Evolutionary conservation across 2,329 filamentous ascomycete genomes (phyloP), one percentile per base, ranked within the genome.

Genomic region (Exophiala calicioides): DNA sequence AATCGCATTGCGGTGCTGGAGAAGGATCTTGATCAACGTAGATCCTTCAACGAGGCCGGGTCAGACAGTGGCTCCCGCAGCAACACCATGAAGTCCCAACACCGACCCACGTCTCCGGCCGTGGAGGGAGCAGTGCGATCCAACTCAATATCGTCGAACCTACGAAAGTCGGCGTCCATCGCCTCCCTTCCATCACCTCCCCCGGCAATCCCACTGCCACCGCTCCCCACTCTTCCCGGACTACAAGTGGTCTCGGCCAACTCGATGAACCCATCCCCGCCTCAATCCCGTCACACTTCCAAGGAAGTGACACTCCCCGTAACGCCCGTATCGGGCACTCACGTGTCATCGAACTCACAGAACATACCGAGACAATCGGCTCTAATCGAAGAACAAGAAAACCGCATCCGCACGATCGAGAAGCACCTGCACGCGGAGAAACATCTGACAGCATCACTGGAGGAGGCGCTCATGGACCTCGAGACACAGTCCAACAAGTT

Each of bases 351-450:
- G 4, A 54, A 50, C n/a, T 56, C 54, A 4, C 47, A 48, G 8
- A 79, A 85, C 49, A 29, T 50, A 3, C 49, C 46, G 8, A 57
- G 57, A 5, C 56, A 58, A 35, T 81, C 84, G 38, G 90, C 96
- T 61, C 79, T 95, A 56, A 82, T 89, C 44, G 91, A 97, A 62
- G 93, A 98, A 60, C 90, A 96, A 66, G 93, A 98, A 65, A 87
- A 88, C 32, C 90, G 90, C 55, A 94, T 98, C 64, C 85, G 87
- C 50, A 94, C 89, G 5, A 95, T 98, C 54, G 91, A 98, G 75
- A 97, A 96, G 74, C 90, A 97, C 64, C 79, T 98, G 18, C 86
- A 87, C 56, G 93, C 93, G 3, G 93, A 98, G 75, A 95, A 95
- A 66, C 91, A 97, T 67, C 83, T 98, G 49, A 98, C 91, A 0